Evolutionary conservation across 2,329 filamentous ascomycete species (phyloP).

Genomic region (Epichloe coenophiala): DNA sequence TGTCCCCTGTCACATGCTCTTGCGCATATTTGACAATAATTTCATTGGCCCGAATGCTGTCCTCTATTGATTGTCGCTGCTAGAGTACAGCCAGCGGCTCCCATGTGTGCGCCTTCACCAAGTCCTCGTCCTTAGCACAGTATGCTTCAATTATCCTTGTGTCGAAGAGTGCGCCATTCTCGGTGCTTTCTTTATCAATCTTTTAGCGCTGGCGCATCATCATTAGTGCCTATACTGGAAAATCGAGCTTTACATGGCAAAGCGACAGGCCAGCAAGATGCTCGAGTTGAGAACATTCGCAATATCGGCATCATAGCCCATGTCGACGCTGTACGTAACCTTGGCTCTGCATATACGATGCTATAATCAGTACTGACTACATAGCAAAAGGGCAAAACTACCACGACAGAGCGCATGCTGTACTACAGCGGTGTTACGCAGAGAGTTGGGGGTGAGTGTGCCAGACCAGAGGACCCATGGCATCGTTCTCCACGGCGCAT

Average conservation of each 20-base stretch:
- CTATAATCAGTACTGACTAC: conserved; percentile 2
- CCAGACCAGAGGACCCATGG: not conserved
- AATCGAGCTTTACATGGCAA: conserved; percentile 2
- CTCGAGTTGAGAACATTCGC: conserved; percentile 44
- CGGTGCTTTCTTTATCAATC: not conserved
- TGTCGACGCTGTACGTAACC: conserved; percentile 63
- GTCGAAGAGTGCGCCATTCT: conserved; percentile 3
- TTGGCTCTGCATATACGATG: not conserved
- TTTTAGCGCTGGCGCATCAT: not conserved
- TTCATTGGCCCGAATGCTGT: not conserved
- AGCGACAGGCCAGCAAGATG: conserved; percentile 11
- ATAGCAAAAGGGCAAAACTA: conserved; percentile 67
- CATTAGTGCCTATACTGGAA: not conserved
- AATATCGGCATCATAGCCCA: conserved; percentile 99
- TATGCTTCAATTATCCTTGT: conserved; percentile 8
- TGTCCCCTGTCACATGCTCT: not conserved
- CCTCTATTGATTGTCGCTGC: not conserved
- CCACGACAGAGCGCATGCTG: conserved; percentile 97
- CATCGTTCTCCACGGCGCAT: not conserved
- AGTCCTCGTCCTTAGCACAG: not conserved
- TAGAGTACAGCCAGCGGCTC: not conserved
- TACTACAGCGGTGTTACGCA: conserved; percentile 87
- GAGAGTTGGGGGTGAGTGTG: conserved; percentile 54
- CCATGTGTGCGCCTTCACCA: not conserved
- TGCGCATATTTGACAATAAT: not conserved